Conservation (phyloP, 2,329 filamentous ascomycete species). For the Cladosporium velox region DNA sequence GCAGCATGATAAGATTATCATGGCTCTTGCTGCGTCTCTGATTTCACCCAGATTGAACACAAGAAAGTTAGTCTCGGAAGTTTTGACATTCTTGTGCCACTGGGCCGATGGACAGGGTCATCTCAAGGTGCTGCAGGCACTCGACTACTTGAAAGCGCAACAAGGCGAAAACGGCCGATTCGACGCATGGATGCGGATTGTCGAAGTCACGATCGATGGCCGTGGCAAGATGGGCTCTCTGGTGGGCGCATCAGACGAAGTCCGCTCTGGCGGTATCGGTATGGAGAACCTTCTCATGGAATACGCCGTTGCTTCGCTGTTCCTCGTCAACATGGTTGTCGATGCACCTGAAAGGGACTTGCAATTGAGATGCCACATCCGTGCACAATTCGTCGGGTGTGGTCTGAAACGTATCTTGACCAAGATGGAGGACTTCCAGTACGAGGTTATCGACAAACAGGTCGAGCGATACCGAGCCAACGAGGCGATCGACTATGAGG, state of each 20-base stretch:
- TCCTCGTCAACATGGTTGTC: slow-evolving; percentile 94
- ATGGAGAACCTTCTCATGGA: slow-evolving; percentile 99
- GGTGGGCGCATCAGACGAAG: slow-evolving; percentile 93
- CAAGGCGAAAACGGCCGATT: slow-evolving; percentile 93
- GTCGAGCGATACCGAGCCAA: slow-evolving; percentile 91
- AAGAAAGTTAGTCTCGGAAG: slow-evolving; percentile 91
- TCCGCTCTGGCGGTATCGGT: slow-evolving; percentile 91
- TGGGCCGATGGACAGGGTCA: slow-evolving; percentile 90
- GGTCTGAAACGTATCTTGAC: slow-evolving; percentile 90
- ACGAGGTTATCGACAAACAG: slow-evolving; percentile 97
- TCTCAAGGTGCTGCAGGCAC: slow-evolving; percentile 86
- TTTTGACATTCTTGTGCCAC: slow-evolving; percentile 92
- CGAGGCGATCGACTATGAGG: slow-evolving; percentile 97
- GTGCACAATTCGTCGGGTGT: slow-evolving; percentile 93
- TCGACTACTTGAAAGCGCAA: slow-evolving; percentile 86
- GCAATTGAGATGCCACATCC: slow-evolving; percentile 87
- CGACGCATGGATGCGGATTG: slow-evolving; percentile 97
- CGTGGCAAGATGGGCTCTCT: slow-evolving; percentile 98
- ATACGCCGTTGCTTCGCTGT: slow-evolving; percentile 91
- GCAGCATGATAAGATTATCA: slow-evolving; percentile 83
- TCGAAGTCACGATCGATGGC: slow-evolving; percentile 94
- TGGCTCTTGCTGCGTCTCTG: slow-evolving; percentile 81
- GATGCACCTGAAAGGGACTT: slow-evolving; percentile 88
- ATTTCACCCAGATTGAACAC: slow-evolving; percentile 88
- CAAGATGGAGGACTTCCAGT: slow-evolving; percentile 98